phyloP scores from a whole-genome alignment of 2,329 filamentous ascomycete species.

The Botrytis byssoidea region DNA sequence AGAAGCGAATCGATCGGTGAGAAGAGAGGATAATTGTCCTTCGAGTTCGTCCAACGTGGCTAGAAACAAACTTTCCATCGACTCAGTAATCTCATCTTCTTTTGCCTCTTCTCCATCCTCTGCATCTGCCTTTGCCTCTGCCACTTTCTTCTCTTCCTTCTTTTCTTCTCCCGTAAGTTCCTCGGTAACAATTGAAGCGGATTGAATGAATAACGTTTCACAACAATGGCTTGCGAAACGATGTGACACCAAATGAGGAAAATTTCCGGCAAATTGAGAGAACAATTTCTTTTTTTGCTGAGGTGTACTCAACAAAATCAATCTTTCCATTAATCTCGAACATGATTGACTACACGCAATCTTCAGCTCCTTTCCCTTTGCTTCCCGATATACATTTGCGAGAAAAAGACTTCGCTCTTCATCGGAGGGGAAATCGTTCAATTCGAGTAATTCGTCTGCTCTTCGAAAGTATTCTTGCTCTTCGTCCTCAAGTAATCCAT shows the following conservation, averaged over 20 bases:
- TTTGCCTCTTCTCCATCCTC: slow-evolving; percentile 48
- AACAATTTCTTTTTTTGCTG: slow-evolving; percentile 85
- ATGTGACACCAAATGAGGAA: slow-evolving; percentile 86
- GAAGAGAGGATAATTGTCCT: slow-evolving; percentile 74
- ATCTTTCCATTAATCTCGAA: slow-evolving; percentile 85
- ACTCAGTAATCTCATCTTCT: slow-evolving; percentile 45
- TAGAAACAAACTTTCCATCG: slow-evolving; percentile 84
- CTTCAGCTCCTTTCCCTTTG: slow-evolving; percentile 90
- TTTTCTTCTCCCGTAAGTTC: slow-evolving; percentile 57
- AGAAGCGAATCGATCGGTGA: slow-evolving; percentile 84
- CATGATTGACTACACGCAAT: slow-evolving; percentile 94
- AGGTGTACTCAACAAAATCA: slow-evolving; percentile 78
- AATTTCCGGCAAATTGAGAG: slow-evolving; percentile 79
- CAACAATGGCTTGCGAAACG: slow-evolving; percentile 97
- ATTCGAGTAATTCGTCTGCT: slow-evolving; percentile 84
- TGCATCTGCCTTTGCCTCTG: slow-evolving; percentile 54
- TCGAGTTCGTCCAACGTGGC: slow-evolving; percentile 85
- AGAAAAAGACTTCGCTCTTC: slow-evolving; percentile 73
- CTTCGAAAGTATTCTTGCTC: slow-evolving; percentile 95
- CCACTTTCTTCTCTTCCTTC: slow-evolving; percentile 49
- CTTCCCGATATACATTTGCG: slow-evolving; percentile 81
- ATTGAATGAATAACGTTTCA: slow-evolving; percentile 84
- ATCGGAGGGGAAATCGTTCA: slow-evolving; percentile 77
- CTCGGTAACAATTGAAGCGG: slow-evolving; percentile 73
- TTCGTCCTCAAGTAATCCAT: slow-evolving; percentile 85